Percentiles rank a stretch among this genome's conserved stretches.
Evolutionary conservation across 345 rosid genomes (phyloP).

Genomic region (Kernera saxatilis): DNA sequence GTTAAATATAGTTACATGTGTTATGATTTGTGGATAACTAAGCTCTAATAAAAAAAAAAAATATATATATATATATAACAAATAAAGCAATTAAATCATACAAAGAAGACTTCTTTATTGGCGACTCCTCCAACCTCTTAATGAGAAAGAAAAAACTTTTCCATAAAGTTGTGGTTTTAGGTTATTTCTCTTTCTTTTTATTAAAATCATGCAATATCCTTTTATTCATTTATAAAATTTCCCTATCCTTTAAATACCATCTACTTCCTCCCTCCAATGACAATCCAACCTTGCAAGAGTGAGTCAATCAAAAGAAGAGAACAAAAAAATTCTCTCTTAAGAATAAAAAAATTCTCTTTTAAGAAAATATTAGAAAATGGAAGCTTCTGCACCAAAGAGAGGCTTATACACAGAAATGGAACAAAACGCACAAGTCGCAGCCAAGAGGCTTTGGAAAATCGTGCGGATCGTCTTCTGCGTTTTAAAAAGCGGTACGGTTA

Average conservation of each 20-base stretch:
- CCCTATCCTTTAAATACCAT: conserved; percentile 41
- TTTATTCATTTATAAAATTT: neutral
- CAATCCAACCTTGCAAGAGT: neutral
- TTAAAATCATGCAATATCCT: neutral
- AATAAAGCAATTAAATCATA: conserved; percentile 19
- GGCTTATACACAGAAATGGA: conserved; percentile 43
- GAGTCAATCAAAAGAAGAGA: neutral
- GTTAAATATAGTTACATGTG: conserved; percentile 9
- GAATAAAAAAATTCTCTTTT: neutral
- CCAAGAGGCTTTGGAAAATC: conserved; percentile 52
- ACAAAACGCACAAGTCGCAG: conserved; percentile 37
- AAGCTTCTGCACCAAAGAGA: neutral
- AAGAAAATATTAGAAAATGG: neutral
- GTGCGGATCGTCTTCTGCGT: conserved; percentile 45
- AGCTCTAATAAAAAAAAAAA: neutral
- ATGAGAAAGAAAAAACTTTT: conserved; percentile 3
- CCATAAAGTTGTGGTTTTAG: conserved; percentile 27
- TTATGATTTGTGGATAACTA: conserved; percentile 14
- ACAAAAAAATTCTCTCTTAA: neutral
- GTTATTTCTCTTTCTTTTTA: neutral
- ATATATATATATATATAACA: no score
- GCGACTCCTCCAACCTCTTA: conserved; percentile 26
- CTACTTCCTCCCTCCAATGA: conserved; percentile 1
- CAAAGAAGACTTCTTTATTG: conserved; percentile 16
- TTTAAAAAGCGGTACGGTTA: conserved; percentile 48